Base-by-base conservation (phyloP, 2,329 filamentous ascomycete species). In the Aspergillus fumigatus region DNA sequence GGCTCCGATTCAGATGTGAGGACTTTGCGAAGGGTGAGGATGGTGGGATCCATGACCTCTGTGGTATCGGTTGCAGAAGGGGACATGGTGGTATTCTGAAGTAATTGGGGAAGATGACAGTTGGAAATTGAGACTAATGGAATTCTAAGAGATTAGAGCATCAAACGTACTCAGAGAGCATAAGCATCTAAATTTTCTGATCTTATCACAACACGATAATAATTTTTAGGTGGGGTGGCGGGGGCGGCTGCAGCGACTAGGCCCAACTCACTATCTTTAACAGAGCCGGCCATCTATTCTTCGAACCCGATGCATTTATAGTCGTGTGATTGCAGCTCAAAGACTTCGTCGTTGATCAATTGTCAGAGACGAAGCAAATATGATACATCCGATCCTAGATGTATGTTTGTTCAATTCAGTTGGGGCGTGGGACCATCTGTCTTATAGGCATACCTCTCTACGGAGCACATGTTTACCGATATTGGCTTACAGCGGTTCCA, bases 1-100 rank as follows among this genome's bases (percentile, higher is more conserved):
- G 92, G 86, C 60, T 89, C 88, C 14, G 83, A 77, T 78, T 97
- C 94, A 50, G 89, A 88, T 67, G 83, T 87, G 58, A 99, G 85
- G 58, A 88, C 89, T 68, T 88, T 83, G 69, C 91, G 88, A 40
- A 80, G 74, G 35, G 72, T 68, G 47, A 71, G 60, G 58, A 82
- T 70, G 7, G 77, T 77, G 53, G 69, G 63, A 58, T 75, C 71
- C 11, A 63, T 54, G 45, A 54, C 58, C 48, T 62, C 59, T 17
- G 59, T 35, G 27, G 57, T 54, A 38, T 68, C 70, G n/a, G 64
- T 69, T 38, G 67, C 64, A 59, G 69, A 67, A 41, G 68, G 66
- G 19, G 70, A 56, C 71, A 76, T 76, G 49, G 55, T 65, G 56
- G 60, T 53, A 52, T 48, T 45, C n/a, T 29, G 38, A 29, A 21